Percentiles rank a stretch among this genome's conserved stretches.
These are phyloP conservation scores for Zymoseptoria crescenta DNA, from an alignment of 2,329 filamentous ascomycete species.

Conservation along the genomic window DNA sequence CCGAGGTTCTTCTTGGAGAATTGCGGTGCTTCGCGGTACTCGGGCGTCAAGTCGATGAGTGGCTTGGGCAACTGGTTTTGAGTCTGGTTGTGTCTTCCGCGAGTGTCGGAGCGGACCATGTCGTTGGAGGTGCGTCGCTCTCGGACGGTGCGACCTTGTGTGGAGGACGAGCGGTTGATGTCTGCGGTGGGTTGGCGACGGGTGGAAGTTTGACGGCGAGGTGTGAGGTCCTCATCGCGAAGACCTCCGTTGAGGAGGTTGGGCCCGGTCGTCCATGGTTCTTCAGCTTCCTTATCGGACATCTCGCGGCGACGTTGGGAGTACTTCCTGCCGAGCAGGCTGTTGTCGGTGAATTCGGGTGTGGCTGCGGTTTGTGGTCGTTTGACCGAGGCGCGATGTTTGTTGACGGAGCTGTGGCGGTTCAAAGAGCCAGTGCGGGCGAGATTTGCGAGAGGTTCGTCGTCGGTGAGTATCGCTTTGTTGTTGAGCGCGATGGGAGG, in stretches of 20 bases:
- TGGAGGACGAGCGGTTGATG: slow-evolving; percentile 13
- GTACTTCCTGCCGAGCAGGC: slow-evolving; percentile 45
- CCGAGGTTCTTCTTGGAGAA: slow-evolving; percentile 41
- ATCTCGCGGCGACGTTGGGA: slow-evolving; percentile 37
- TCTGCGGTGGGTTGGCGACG: slow-evolving; percentile 13
- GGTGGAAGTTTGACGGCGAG: slow-evolving; percentile 7
- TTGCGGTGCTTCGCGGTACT: slow-evolving; percentile 57
- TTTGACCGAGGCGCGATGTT: neutral
- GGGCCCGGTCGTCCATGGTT: slow-evolving; percentile 50
- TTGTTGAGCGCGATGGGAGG: slow-evolving; percentile 23
- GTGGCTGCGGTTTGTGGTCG: slow-evolving; percentile 14
- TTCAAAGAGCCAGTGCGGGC: slow-evolving; percentile 8
- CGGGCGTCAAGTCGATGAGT: slow-evolving; percentile 59
- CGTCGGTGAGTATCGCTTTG: slow-evolving; percentile 24
- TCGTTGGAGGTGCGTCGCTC: slow-evolving; percentile 27
- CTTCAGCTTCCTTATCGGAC: slow-evolving; percentile 28
- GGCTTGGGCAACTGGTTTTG: slow-evolving; percentile 45
- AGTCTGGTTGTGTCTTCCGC: slow-evolving; percentile 8
- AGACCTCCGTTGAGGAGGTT: slow-evolving; percentile 46
- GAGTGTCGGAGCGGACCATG: slow-evolving; percentile 41
- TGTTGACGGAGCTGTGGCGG: slow-evolving; percentile 14
- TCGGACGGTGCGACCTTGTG: slow-evolving; percentile 9
- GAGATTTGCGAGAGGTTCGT: slow-evolving; percentile 30
- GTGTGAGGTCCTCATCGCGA: slow-evolving; percentile 12
- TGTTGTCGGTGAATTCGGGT: slow-evolving; percentile 37